These are phyloP conservation scores for Rhodotorula glutinis DNA, from an alignment of 1,284 basidiomycete genomes.

Conservation along the genomic window DNA sequence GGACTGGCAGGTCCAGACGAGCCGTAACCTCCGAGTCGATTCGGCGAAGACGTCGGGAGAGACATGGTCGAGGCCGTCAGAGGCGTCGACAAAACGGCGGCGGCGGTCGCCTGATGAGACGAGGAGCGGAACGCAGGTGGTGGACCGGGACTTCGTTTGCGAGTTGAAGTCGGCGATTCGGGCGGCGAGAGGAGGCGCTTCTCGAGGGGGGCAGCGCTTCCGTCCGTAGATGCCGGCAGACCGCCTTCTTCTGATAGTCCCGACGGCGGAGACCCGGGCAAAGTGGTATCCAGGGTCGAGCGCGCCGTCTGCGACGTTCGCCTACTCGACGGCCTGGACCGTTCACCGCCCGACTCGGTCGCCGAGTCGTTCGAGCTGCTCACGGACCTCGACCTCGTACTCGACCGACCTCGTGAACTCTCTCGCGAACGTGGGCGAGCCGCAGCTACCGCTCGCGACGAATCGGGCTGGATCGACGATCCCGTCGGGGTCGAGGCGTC, in stretches of 20 bases:
- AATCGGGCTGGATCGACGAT: too few species aligned
- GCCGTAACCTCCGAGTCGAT: background rate
- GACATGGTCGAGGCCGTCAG: constrained; percentile 6
- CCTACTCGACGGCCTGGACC: constrained; percentile 5
- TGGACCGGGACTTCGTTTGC: constrained; percentile 9
- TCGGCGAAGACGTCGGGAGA: constrained; percentile 1
- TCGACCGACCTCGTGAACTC: background rate
- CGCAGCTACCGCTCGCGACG: too few species aligned
- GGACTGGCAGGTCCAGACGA: background rate
- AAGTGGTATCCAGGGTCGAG: constrained; percentile 2
- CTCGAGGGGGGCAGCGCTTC: too few species aligned
- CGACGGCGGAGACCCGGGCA: background rate
- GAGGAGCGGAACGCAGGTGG: constrained; percentile 2
- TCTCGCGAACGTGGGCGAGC: too few species aligned
- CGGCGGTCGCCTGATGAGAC: background rate
- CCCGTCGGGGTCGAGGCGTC: too few species aligned
- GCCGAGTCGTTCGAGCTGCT: background rate
- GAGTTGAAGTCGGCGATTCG: constrained; percentile 12
- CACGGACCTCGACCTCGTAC: background rate
- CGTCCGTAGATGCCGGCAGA: background rate
- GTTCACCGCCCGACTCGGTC: background rate
- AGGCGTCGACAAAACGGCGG: constrained; percentile 1
- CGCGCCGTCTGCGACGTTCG: constrained; percentile 5
- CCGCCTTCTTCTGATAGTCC: background rate
- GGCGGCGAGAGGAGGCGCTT: constrained; percentile 4